Evolutionary conservation across 2,329 filamentous ascomycete species (phyloP), one percentile per base, ranked within the genome.

Genomic region (Neofusicoccum umdonicola): DNA sequence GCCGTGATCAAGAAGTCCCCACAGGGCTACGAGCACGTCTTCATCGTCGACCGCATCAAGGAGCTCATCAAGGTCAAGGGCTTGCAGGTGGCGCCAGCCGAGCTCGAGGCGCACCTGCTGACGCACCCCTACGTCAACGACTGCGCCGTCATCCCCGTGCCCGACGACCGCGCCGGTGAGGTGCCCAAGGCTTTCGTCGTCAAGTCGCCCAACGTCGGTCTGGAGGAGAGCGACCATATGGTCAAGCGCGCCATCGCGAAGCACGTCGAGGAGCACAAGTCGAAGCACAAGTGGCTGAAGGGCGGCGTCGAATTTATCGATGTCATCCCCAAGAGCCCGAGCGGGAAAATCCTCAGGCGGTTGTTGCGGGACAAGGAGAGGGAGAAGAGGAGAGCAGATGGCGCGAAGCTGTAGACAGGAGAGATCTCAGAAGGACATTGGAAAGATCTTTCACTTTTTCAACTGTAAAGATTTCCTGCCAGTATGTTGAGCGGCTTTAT

Each of bases 1-100:
- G 92, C 90, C 0, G 81, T 94, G 3, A 80, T 96, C 11, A 83
- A 84, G 2, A 84, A 85, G 71, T 81, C 86, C 7, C 83, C 86
- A 0, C 80, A 63, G 2, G 92, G 91, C 2, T 80, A 88, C 68
- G 92, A 97, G 76, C 93, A 97, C 72, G 75, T 97, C 56, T 89
- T 92, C 73, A 89, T 97, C 65, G 90, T 93, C 1, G 93, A 97
- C 74, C 87, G 93, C 4, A 89, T 90, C 71, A 91, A 90, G 79
- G 87, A 92, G 72, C 80, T 92, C 60, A 92, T 92, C 77, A 92
- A 92, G 74, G 89, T 91, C 72, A 91, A 91, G 82, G 92, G 91
- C 65, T 82, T 89, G 66, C 91, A 95, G 87, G 91, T 95, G 22
- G 90, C 91, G 0, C 91, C 91, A 0, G 91, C 91, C 1, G 91